Evolutionary conservation across 2,329 filamentous ascomycete genomes (phyloP).

Genomic region (Emericellopsis cladophorae): DNA sequence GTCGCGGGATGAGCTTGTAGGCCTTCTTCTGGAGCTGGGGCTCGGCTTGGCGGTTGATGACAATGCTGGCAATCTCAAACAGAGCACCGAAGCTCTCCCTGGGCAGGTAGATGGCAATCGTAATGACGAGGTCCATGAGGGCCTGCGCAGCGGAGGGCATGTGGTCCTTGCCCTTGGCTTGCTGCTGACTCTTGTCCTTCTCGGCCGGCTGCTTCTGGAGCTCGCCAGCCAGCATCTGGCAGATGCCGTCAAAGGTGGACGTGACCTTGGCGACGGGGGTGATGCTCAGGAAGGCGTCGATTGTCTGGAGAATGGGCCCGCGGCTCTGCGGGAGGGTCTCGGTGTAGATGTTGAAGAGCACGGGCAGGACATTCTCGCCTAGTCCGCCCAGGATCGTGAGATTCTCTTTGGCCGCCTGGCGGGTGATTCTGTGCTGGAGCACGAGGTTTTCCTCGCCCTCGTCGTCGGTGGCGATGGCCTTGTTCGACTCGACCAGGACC

Average conservation of each 20-base stretch:
- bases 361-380: slow-evolving; percentile 80
- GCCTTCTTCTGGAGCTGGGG: slow-evolving; percentile 97
- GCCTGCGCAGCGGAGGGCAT: slow-evolving; percentile 92
- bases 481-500: slow-evolving; percentile 82
- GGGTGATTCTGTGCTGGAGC: slow-evolving; percentile 66
- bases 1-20: slow-evolving; percentile 90
- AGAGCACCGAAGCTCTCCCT: slow-evolving; percentile 72
- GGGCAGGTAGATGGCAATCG: slow-evolving; percentile 87
- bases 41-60: slow-evolving; percentile 71
- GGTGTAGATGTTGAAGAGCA: slow-evolving; percentile 98
- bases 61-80: slow-evolving; percentile 74
- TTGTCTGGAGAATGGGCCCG: slow-evolving; percentile 82
- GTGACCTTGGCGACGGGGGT: slow-evolving; percentile 67
- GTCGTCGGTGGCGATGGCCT: slow-evolving; percentile 55
- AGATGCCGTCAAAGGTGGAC: slow-evolving; percentile 80
- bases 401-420: slow-evolving; percentile 64
- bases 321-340: slow-evolving; percentile 88
- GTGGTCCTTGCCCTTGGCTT: slow-evolving; percentile 43
- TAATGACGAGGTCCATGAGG: slow-evolving; percentile 91
- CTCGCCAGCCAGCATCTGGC: slow-evolving; percentile 66
- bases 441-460: slow-evolving; percentile 58
- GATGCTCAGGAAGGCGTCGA: slow-evolving; percentile 89
- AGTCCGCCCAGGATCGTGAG: slow-evolving; percentile 68
- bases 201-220: slow-evolving; percentile 49
- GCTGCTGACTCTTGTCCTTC: slow-evolving; percentile 45